These are phyloP conservation scores for Bruguiera sexangula DNA, from an alignment of 345 rosid genomes.

Conservation along the genomic window DNA sequence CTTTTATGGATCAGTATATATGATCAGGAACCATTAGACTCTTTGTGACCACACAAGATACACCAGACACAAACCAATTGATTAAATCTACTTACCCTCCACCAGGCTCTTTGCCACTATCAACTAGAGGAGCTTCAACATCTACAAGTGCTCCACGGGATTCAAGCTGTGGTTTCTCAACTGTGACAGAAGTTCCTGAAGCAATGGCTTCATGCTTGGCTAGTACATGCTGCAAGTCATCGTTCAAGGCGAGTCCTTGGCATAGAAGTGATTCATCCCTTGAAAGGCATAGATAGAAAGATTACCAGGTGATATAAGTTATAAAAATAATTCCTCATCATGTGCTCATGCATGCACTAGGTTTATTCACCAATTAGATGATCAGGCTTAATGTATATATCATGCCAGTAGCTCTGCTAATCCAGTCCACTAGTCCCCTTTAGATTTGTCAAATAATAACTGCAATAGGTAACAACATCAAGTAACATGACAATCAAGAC, in stretches of 20 bases:
- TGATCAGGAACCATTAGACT: no score
- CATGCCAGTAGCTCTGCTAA: slow-evolving; percentile 2
- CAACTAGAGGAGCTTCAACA: slow-evolving; percentile 67
- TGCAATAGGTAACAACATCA: background rate
- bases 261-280: slow-evolving; percentile 91
- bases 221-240: slow-evolving; percentile 91
- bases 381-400: background rate
- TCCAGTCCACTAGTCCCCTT: background rate
- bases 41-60: background rate
- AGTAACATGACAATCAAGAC: background rate
- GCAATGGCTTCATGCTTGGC: slow-evolving; percentile 85
- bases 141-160: slow-evolving; percentile 52
- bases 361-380: background rate
- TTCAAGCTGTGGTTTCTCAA: slow-evolving; percentile 52
- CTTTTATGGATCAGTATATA: no score
- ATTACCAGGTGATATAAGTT: background rate
- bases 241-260: slow-evolving; percentile 91
- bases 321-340: background rate
- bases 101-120: slow-evolving; percentile 57
- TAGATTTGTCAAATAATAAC: background rate
- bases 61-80: slow-evolving; percentile 7
- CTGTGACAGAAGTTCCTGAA: slow-evolving; percentile 52
- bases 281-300: slow-evolving; percentile 18
- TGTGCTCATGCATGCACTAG: background rate
- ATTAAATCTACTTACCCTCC: slow-evolving; percentile 43